Evolutionary conservation across 176 grass and related monocot genomes (phyloP), one percentile per base, ranked within the genome.

Genomic region (Hyparrhenia diplandra): DNA sequence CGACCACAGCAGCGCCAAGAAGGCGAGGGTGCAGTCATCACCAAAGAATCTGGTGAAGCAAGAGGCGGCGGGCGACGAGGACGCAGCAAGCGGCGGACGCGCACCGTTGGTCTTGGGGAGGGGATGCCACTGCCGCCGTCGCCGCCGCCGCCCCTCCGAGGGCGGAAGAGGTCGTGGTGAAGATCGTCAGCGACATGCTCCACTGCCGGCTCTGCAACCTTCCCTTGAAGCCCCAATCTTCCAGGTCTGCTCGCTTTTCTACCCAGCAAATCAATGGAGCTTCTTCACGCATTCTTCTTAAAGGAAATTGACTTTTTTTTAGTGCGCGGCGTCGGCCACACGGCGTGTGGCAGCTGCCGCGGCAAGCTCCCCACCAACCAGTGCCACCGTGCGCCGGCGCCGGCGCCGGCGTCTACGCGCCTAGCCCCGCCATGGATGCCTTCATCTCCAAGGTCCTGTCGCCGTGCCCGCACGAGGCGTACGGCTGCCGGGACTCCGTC

Each of bases 191-290:
- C n/a, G 10, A 28, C 24, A n/a, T 84, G 20, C 73, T 84, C 25
- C 82, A 84, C 74, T 63, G 74, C 57, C 74, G 36, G 13, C 4
- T 28, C 57, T 84, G 82, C 82, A 0, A 13, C 25, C 47, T 42
- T 37, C 73, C 73, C 1, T 13, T 77, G 18, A 77, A 76, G 20
- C 36, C 82, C 73, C 64, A 1, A 66, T 77, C 58, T 64, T 37
- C 69, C 41, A 74, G 69, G 80, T 83, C 69, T 46, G 41, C 69
- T 69, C 12, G 21, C 18, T 55, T 20, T 21, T n/a, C 51, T n/a
- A 55, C 51, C 51, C 6, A 55, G 47, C 16, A 51, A 51, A n/a
- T n/a, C 18, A n/a, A 21, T 52, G 47, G 47, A 51, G 47, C 49
- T 52, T 52, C 13, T 47, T 47, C 69, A 18, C 5, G 41, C n/a